Percentiles rank a stretch among this genome's conserved stretches.
Evolutionary conservation across 441 rosid genomes (phyloP).

Genomic region (Corymbia calophylla): DNA sequence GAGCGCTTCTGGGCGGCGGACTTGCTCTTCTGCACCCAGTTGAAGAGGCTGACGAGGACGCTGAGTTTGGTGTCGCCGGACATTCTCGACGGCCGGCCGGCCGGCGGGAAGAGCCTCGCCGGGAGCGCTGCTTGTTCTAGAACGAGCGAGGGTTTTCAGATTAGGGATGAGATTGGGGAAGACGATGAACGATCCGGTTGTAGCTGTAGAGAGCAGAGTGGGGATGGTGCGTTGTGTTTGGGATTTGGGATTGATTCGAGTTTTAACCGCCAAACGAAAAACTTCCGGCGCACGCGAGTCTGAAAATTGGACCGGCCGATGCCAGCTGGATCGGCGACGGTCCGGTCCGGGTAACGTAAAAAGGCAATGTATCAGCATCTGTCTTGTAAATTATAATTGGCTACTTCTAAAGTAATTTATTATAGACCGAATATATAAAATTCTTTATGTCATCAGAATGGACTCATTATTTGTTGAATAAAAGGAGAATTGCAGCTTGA

Average conservation of each 20-base stretch:
- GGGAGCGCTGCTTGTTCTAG: neutral
- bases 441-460: neutral
- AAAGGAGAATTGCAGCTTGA: neutral
- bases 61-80: constrained; percentile 54
- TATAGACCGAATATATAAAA: neutral
- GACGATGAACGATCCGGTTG: neutral
- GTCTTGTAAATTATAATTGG: neutral
- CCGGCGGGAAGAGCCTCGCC: neutral
- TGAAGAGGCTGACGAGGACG: constrained; percentile 74
- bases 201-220: neutral
- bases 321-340: neutral
- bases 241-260: neutral
- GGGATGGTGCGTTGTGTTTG: neutral
- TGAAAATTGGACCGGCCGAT: neutral
- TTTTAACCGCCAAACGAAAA: neutral
- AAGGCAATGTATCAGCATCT: neutral
- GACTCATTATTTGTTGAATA: neutral
- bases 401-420: neutral
- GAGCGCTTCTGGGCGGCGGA: constrained; percentile 65
- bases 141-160: neutral
- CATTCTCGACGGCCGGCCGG: constrained; percentile 14
- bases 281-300: neutral
- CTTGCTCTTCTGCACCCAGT: constrained; percentile 81
- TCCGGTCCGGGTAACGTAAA: neutral
- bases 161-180: neutral